Conservation (phyloP, 2,329 filamentous ascomycete genomes). For the Hypoxylon sp. region DNA sequence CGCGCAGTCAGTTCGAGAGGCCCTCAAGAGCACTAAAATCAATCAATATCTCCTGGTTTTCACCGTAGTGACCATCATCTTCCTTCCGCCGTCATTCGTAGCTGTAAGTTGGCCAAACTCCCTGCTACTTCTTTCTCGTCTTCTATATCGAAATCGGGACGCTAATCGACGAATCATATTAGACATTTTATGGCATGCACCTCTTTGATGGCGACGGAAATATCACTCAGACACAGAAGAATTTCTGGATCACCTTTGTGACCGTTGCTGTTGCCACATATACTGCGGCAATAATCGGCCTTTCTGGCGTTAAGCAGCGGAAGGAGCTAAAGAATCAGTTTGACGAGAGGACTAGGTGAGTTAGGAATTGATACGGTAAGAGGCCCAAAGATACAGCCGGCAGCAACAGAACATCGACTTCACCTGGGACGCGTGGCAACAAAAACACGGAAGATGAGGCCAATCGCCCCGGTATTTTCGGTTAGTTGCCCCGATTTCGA, state of each 20-base stretch:
- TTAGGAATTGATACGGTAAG: not conserved
- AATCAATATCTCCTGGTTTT: not conserved
- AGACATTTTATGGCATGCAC: conserved; percentile 1
- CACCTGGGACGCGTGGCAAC: not conserved
- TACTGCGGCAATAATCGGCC: not conserved
- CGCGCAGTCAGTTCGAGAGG: not conserved
- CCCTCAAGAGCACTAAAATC: not conserved
- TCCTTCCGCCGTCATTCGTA: not conserved
- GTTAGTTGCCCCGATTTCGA: not conserved
- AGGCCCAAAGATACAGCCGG: not conserved
- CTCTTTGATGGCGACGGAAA: not conserved
- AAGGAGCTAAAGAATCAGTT: not conserved
- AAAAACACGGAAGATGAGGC: not conserved
- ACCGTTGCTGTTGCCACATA: not conserved
- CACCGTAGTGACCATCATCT: not conserved
- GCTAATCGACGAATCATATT: not conserved
- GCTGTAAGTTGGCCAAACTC: not conserved
- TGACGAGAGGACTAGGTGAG: not conserved
- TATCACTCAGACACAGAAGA: not conserved
- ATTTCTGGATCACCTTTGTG: not conserved
- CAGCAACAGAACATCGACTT: not conserved
- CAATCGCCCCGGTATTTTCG: not conserved
- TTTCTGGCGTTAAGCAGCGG: not conserved
- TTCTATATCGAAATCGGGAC: not conserved
- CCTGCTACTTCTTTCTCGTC: not conserved